Evolutionary conservation across 768 basidiomycete genomes (phyloP), one percentile per base, ranked within the genome.

Genomic region (Suillus variegatus): DNA sequence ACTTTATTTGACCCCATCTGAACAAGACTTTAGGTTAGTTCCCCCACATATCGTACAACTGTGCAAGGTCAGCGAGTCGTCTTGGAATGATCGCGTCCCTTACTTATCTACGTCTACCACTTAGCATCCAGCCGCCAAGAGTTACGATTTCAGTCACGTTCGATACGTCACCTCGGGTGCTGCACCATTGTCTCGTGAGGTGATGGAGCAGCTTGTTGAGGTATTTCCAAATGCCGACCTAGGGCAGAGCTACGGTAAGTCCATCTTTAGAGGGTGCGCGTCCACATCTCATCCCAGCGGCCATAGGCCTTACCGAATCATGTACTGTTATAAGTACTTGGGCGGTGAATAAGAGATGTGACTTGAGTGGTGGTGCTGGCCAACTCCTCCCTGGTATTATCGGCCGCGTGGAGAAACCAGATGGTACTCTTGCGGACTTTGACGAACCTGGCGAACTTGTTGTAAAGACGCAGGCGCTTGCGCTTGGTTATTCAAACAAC

Each of bases 381-480:
- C 82, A 80, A 66, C 71, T 92, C 25, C 64, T 90, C 20, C 86
- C 88, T 2, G 89, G 90, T 18, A 76, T 85, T 32, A 74, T 73
- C 28, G 87, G 84, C 2, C 83, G 84, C 57, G 83, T 91, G 5
- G 76, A 88, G 65, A 87, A 83, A 72, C 68, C 80, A 32, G 88
- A 90, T 71, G 87, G 88, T 4, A 78, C 81, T 6, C 76, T 85
- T 52, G 88, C 85, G 14, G 75, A 73, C 7, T 85, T 86, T 66
- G 85, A 85, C 40, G 88, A 90, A 71, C 79, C 81, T 35, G 90
- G 90, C 1, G 88, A 91, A 70, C 75, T 91, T 4, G 75, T 89
- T 2, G 82, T 90, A 7, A 83, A 76, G 38, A 83, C 87, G 1
- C 89, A 89, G 12, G 82, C 87, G 0, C 83, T 88, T 78, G 81